Base-by-base conservation (phyloP, 1,284 basidiomycete species). In the Ceratorhiza oryzae-sativae region DNA sequence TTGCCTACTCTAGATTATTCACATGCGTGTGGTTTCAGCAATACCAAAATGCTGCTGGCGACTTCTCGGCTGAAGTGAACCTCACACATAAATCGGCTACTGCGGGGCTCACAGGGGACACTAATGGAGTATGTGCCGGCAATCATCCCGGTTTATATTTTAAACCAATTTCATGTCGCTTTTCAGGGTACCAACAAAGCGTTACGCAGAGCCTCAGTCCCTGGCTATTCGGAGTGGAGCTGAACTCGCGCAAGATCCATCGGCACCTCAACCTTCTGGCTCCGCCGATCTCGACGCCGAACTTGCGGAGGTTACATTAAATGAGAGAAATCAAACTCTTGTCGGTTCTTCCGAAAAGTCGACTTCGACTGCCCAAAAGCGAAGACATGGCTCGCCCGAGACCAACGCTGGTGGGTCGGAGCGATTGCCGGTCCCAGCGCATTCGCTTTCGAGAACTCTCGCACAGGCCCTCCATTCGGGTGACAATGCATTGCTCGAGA, bases 381-480 rank as follows among this genome's bases (percentile, higher is more conserved):
- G 48, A 80, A 77, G 76, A 65, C 77, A 76, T 27, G 79, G 78
- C 8, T 76, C 75, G 1, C 79, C 78, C 1, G 72, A 72, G 0
- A 77, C 75, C 2, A 70, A 74, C 2, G 56, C 72, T 2, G 65
- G 76, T 3, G 76, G 76, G 0, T 30, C 59, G 20, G 73, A 72
- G 25, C 70, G 73, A 34, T 61, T 81, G n/a, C 82, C 88, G 23
- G 87, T 93, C 46, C 93, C 93, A 53, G 90, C 94, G 0, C 90
- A 91, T 73, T 97, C 97, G 0, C 87, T 99, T 68, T 94, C 97
- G 27, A 91, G 95, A 65, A 96, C 97, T 15, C 86, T 99, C 59
- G 94, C 97, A 61, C 97, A 99, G 82, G 97, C 97, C 0, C 83
- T 99, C 56, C 97, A 99, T 80, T 98, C 97, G 1, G 92, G 92